Evolutionary conservation across 108 stramenopile species (phyloP).

Genomic region (Cyclotella cryptica): DNA sequence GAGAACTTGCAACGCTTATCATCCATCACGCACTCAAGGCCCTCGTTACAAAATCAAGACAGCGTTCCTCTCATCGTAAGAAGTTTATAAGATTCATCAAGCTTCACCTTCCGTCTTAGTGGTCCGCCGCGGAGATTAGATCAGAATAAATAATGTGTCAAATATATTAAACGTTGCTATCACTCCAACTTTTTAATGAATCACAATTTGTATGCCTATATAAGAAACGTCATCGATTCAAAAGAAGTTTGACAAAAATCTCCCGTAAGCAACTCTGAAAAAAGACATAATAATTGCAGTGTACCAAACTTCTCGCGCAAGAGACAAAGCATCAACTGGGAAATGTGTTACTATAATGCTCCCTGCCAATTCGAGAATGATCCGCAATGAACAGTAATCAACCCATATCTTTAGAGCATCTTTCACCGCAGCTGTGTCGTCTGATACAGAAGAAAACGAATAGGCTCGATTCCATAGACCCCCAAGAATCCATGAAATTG

Average conservation of each 20-base stretch:
- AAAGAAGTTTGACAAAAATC: constrained; percentile 22
- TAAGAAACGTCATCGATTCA: background rate
- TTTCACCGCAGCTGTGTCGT: constrained; percentile 32
- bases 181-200: too few species aligned
- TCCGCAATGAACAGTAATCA: constrained; percentile 44
- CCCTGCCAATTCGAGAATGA: constrained; percentile 35
- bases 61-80: too few species aligned
- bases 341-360: constrained; percentile 34
- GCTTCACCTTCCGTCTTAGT: too few species aligned
- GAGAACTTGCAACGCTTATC: background rate
- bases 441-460: constrained; percentile 35
- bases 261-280: constrained; percentile 37
- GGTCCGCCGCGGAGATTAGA: too few species aligned
- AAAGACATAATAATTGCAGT: constrained; percentile 44
- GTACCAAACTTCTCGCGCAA: constrained; percentile 48
- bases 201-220: background rate
- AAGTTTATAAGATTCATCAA: too few species aligned
- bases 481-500: constrained; percentile 43
- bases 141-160: too few species aligned
- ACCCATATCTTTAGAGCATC: constrained; percentile 37
- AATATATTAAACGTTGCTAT: too few species aligned
- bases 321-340: constrained; percentile 19
- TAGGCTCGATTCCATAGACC: constrained; percentile 45
- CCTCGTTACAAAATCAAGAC: too few species aligned
- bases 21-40: background rate